Evolutionary conservation across 805 yeast species (phyloP), one percentile per base, ranked within the genome.

Genomic region (Wickerhamiella nectarea): DNA sequence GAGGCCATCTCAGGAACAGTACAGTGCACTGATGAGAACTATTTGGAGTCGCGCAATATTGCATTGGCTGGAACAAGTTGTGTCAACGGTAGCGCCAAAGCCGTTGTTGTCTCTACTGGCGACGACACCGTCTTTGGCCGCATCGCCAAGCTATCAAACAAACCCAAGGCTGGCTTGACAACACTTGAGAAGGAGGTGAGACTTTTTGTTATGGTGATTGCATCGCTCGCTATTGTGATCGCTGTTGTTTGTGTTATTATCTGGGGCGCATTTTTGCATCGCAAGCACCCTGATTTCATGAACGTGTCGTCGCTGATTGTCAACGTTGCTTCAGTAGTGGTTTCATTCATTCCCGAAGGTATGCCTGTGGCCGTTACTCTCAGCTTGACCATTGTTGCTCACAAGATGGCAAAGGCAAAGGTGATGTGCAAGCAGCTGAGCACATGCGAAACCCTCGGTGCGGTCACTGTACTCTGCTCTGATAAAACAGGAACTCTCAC

Each of bases 331-430:
- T 85, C 95, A 1, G 69, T 89, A 48, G 96, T 96, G 3, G 96
- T 87, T 20, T 96, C 96, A 43, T 96, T 96, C 6, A 87, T 87
- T 54, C 97, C 97, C 6, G 97, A 87, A 63, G 97, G 97, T 46
- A 72, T 87, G 52, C 96, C 97, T 0, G 86, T 87, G 53, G 87
- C 89, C 59, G 95, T 87, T 34, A 86, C 96, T 6, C 95, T 87
- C 11, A 87, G 96, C 0, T 68, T 87, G 48, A 95, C 96, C 0
- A 67, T 87, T n/a, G 67, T 74, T 21, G 75, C 77, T 15, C 54
- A 56, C 33, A 60, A 59, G 37, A 71, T 74, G 75, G 63, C 59
- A 38, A 60, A 62, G 44, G 56, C 61, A 47, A 65, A 68, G 40
- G 65, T 73, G 26, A 58, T 71, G 40, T 69, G 72, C 42, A 67